Evolutionary conservation across 306 rosid genomes (phyloP).

Genomic region (Vigna nakashimae): DNA sequence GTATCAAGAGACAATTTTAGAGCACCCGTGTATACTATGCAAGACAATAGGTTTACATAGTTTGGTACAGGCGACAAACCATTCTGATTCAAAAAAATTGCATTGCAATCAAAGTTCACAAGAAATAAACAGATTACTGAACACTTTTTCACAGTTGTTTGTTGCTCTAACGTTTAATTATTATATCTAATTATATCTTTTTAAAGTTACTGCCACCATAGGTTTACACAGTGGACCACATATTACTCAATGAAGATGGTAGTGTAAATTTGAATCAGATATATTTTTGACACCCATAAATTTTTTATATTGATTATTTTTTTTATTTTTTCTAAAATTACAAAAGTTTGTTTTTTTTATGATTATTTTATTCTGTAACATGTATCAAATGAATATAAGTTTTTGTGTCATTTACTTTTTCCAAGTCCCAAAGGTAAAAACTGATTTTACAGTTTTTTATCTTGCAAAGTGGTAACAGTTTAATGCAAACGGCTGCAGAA

Average conservation of each 20-base stretch:
- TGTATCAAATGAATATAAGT: no score
- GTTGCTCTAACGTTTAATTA: background rate
- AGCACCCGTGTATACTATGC: background rate
- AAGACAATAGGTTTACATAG: background rate
- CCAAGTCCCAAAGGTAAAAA: no score
- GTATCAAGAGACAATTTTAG: background rate
- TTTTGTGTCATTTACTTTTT: no score
- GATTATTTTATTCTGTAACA: no score
- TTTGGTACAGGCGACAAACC: background rate
- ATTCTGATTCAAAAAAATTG: conserved; percentile 26
- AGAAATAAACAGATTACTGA: background rate
- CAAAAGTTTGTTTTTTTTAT: no score
- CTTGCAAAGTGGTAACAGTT: background rate
- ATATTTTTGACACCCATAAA: no score
- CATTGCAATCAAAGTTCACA: background rate
- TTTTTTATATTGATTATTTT: no score
- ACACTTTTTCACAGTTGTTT: background rate
- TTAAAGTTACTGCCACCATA: conserved; percentile 7
- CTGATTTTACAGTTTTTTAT: no score
- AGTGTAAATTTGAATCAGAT: background rate
- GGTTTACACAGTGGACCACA: conserved; percentile 34
- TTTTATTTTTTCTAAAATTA: no score
- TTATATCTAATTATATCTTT: background rate
- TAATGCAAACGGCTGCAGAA: conserved; percentile 20
- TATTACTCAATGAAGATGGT: conserved; percentile 8